Conservation (phyloP, 2,329 filamentous ascomycete genomes). For the Exophiala alcalophila region DNA sequence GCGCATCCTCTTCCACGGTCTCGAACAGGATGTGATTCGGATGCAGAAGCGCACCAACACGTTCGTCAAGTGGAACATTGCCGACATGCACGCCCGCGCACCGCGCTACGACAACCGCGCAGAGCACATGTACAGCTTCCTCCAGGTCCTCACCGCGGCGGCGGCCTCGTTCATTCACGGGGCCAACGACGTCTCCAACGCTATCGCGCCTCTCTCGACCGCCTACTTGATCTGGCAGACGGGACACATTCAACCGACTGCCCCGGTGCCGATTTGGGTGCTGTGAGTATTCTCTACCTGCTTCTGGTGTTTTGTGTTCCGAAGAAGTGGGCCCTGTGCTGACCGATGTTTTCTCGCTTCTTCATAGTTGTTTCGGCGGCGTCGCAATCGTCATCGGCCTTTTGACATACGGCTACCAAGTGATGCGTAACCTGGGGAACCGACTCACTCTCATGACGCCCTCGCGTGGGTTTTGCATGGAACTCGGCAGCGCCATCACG, state of each 20-base stretch:
- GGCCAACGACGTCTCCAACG: conserved; percentile 72
- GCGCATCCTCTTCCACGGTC: conserved; percentile 9
- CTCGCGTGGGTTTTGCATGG: conserved; percentile 64
- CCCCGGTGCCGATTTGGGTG: conserved; percentile 69
- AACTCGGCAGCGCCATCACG: conserved; percentile 73
- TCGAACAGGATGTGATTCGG: not conserved
- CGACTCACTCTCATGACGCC: conserved; percentile 68
- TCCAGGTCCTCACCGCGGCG: conserved; percentile 53
- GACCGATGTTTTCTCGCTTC: too few relatives aligned
- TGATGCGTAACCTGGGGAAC: conserved; percentile 82
- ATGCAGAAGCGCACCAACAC: too few relatives aligned
- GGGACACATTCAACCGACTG: conserved; percentile 60
- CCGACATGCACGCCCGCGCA: conserved; percentile 49
- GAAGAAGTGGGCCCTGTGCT: too few relatives aligned
- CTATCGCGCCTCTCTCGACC: conserved; percentile 65
- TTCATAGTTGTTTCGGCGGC: conserved; percentile 64
- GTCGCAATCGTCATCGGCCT: conserved; percentile 63
- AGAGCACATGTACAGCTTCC: conserved; percentile 58
- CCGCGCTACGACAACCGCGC: conserved; percentile 66
- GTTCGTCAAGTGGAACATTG: not conserved
- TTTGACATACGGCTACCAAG: conserved; percentile 74
- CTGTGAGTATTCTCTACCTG: too few relatives aligned
- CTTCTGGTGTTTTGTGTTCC: too few relatives aligned
- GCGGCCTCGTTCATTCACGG: conserved; percentile 58
- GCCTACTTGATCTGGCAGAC: conserved; percentile 66